Base-by-base conservation (phyloP, 768 basidiomycete genomes). In the Phaeolepiota aurea region DNA sequence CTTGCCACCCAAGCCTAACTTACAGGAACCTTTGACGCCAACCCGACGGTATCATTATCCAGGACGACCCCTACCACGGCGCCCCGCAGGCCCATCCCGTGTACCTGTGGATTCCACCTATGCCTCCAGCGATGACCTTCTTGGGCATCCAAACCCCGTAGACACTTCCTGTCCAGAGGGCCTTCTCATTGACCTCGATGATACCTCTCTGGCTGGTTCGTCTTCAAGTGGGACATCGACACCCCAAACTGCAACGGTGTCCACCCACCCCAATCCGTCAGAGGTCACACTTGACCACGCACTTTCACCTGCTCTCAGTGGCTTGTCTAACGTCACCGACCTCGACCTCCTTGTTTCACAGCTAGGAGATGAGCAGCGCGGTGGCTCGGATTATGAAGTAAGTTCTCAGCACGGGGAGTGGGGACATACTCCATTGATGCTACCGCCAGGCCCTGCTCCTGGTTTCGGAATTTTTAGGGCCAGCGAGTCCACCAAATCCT, bases 341-440 rank as follows among this genome's bases (percentile, higher is more conserved):
- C 63, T 88, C 38, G 80, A 80, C 52, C 56, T 80, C 9, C 61
- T 85, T 16, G 67, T 79, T 12, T 70, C 80, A 18, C 66, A 68
- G 15, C 53, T 84, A n/a, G 69, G 72, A 15, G 67, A 70, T 14
- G 63, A 66, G 23, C 54, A 50, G 3, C 57, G 51, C 35, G 67
- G 74, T 47, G 76, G 77, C 13, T 52, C 65, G 12, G 66, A 79
- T 51, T 82, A 82, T 57, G 82, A 87, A 57, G 84, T 83, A 58
- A 67, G 78, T 64, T 48, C 11, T 45, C 45, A 44, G 37, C 43
- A 45, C 51, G 36, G 44, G 44, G 46, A 49, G 49, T 45, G 50
- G 40, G 39, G 21, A 37, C 36, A 38, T 18, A 38, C 20, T 34
- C 40, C 48, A 45, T 48, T 42, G 46, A 49, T 47, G 20, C 23